Conservation (phyloP, 768 basidiomycete genomes). For the Udeniomyces megalosporus region DNA sequence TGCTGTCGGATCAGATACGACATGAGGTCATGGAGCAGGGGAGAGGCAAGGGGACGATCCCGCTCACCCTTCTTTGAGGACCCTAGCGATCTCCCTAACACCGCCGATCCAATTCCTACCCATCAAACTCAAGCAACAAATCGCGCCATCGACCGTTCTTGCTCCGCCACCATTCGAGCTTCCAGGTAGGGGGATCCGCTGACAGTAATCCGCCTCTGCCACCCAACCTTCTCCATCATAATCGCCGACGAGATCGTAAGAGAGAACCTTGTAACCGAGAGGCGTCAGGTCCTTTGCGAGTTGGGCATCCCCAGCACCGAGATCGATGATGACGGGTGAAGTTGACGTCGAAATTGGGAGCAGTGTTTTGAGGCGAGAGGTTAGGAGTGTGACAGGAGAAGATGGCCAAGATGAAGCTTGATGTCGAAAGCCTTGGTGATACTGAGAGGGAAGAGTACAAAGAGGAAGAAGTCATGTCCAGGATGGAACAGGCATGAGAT, state of each 20-base stretch:
- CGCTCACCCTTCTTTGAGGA: conserved; percentile 63
- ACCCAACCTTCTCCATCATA: conserved; percentile 38
- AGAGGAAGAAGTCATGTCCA: not conserved
- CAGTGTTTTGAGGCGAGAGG: conserved; percentile 26
- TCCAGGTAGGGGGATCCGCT: conserved; percentile 67
- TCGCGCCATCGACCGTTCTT: conserved; percentile 73
- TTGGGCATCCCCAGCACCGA: conserved; percentile 89
- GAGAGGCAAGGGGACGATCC: not conserved
- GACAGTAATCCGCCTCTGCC: conserved; percentile 76
- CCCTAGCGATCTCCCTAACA: conserved; percentile 73
- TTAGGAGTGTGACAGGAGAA: conserved; percentile 77
- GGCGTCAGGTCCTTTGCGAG: conserved; percentile 59
- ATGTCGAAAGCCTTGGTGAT: conserved; percentile 77
- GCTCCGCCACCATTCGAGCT: conserved; percentile 20
- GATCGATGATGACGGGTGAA: conserved; percentile 54
- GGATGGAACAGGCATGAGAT: not conserved
- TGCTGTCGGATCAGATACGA: too few species aligned
- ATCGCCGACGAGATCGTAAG: conserved; percentile 29
- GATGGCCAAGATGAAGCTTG: conserved; percentile 88
- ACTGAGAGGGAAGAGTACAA: conserved; percentile 25
- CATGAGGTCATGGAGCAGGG: not conserved
- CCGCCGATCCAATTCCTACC: conserved; percentile 89
- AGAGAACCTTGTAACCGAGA: conserved; percentile 36
- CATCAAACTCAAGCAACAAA: conserved; percentile 94
- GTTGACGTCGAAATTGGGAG: not conserved